Evolutionary conservation across 805 yeast species (phyloP).

Genomic region (Saccharomycopsis schoenii): DNA sequence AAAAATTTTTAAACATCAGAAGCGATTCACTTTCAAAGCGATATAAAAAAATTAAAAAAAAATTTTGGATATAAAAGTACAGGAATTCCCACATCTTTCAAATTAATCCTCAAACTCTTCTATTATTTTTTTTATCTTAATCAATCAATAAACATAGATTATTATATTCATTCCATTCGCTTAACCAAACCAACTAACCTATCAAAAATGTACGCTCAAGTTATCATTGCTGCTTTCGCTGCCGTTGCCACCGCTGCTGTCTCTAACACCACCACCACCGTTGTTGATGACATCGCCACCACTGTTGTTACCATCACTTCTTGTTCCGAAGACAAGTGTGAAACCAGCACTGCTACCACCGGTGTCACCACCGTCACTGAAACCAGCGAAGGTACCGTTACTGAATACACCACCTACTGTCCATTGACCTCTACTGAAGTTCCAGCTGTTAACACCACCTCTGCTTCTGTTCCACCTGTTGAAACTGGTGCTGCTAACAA

Average conservation of each 20-base stretch:
- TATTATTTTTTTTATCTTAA: too few species aligned
- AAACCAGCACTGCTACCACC: conserved; percentile 20
- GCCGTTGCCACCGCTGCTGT: conserved; percentile 13
- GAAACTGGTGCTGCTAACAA: conserved; percentile 18
- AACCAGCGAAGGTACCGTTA: conserved; percentile 18
- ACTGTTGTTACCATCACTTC: conserved; percentile 25
- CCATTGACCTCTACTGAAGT: conserved; percentile 20
- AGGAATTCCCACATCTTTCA: not conserved
- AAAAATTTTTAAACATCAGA: too few species aligned
- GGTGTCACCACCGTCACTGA: conserved; percentile 20
- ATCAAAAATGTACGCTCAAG: conserved; percentile 15
- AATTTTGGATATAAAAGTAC: not conserved
- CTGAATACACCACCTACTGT: conserved; percentile 24
- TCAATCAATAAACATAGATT: too few species aligned
- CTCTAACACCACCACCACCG: conserved; percentile 11
- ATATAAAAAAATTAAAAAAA: not conserved
- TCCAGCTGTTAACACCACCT: conserved; percentile 1
- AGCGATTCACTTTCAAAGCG: too few species aligned
- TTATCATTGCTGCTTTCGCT: conserved; percentile 10
- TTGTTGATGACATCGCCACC: conserved; percentile 18
- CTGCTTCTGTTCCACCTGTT: conserved; percentile 8
- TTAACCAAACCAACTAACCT: not conserved
- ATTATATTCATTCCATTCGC: not conserved
- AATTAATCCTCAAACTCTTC: too few species aligned
- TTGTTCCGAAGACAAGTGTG: conserved; percentile 21